A percentile compares a stretch with the other conserved stretches of the same genome.
These are phyloP conservation scores for Paecilomyces niveus DNA, from an alignment of 2,329 filamentous ascomycete genomes.

Conservation along the genomic window DNA sequence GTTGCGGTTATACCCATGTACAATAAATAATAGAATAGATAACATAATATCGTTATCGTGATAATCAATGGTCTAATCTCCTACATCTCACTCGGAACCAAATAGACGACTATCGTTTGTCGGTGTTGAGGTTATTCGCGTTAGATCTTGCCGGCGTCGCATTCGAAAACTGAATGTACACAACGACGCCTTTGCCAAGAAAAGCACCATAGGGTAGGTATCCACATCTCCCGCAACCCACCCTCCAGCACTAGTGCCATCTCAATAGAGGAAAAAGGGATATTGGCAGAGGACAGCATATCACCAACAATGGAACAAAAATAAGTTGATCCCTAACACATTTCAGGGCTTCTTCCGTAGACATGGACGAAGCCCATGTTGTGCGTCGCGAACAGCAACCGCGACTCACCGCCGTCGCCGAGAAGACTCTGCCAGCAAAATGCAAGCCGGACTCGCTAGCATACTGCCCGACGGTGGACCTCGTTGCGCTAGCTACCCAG, in stretches of 20 bases:
- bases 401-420: constrained; percentile 32
- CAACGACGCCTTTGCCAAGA: neutral
- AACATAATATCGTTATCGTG: neutral
- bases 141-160: neutral
- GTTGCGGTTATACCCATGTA: neutral
- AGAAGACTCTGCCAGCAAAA: constrained; percentile 35
- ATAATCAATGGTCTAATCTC: too few species aligned
- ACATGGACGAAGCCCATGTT: neutral
- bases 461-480: constrained; percentile 78
- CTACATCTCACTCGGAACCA: too few species aligned
- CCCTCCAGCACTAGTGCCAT: neutral
- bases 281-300: too few species aligned
- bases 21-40: neutral
- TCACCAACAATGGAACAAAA: neutral
- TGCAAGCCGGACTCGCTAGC: constrained; percentile 49
- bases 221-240: neutral
- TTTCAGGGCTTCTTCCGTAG: neutral
- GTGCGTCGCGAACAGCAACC: constrained; percentile 12
- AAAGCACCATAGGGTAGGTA: neutral
- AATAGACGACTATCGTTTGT: neutral
- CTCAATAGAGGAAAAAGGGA: neutral
- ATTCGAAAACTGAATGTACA: neutral
- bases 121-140: neutral
- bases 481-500: constrained; percentile 64
- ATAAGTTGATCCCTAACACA: neutral